Evolutionary conservation across 1,284 basidiomycete species (phyloP).

Genomic region (Ganoderma leucocontextum): DNA sequence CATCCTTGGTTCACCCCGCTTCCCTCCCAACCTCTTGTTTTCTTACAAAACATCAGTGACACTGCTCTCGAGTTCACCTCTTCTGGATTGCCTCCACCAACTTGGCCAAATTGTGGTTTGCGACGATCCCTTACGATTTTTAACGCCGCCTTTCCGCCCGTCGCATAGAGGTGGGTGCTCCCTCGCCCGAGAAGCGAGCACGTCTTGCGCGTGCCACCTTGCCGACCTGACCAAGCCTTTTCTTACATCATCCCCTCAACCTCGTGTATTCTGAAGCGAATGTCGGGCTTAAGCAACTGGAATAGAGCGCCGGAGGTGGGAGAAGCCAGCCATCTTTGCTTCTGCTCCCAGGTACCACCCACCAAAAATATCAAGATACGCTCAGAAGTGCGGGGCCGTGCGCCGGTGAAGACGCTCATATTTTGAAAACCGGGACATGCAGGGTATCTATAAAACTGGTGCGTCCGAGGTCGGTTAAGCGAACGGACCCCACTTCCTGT

Average conservation of each 20-base stretch:
- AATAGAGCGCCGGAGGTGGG: neutral
- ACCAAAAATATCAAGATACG: neutral
- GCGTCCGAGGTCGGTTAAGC: neutral
- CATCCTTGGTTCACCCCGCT: neutral
- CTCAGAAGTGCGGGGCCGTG: too few species aligned
- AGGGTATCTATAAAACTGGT: neutral
- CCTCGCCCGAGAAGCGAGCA: neutral
- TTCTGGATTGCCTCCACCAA: too few species aligned
- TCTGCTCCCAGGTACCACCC: neutral
- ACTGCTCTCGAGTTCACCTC: too few species aligned
- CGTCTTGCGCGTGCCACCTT: neutral
- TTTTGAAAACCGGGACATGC: neutral
- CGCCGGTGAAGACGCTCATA: neutral
- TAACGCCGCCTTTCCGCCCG: neutral
- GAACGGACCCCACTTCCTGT: neutral
- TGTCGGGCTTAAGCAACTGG: neutral
- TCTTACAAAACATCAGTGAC: too few species aligned
- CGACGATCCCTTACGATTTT: neutral
- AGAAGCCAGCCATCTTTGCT: conserved; percentile 1
- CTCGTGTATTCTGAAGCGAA: neutral
- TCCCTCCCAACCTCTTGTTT: too few species aligned
- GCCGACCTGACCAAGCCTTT: neutral
- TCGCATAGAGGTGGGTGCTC: neutral
- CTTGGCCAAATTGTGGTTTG: too few species aligned
- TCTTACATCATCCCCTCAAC: neutral